Evolutionary conservation across 805 yeast species (phyloP), one percentile per base, ranked within the genome.

Genomic region (Sugiyamaella qingdaonensis): DNA sequence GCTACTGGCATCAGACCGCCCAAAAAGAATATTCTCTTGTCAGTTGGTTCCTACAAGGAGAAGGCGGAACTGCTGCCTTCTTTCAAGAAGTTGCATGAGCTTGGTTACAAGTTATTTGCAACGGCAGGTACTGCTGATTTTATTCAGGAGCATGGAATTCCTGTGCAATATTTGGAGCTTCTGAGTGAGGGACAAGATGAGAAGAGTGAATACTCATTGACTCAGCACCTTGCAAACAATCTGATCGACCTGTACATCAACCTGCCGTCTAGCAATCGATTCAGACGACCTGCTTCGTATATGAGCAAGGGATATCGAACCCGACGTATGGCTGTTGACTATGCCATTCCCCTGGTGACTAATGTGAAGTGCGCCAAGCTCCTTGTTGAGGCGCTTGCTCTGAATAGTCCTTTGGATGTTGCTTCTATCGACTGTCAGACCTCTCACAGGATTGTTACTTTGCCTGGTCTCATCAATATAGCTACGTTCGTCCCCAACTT

Each of bases 251-350:
- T 94, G 68, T 94, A 94, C 79, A 85, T 94, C 75, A 94, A 94
- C 76, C 77, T 94, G 77, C 99, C 99, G 57, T 91, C 98, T 57
- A 78, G 96, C 46, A 94, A 94, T 79, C 81, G 97, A 69, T 94
- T 88, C 84, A 87, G 99, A 71, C 88, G 99, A 74, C 99, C 99
- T 57, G 97, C 99, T 52, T 86, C 92, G 57, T 94, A 94, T 75
- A 89, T 94, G 79, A 88, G 97, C 29, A 90, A 88, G 76, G 99
- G 99, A 70, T 94, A 94, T 79, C 84, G 82, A 72, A 88, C 98
- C 45, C 95, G 99, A 80, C 94, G 99, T 78, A 88, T 94, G 98
- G 99, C 99, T 62, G 97, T 94, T 61, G 99, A 94, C 74, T 95
- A 88, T 71, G 91, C 97, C 49, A 90, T 94, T 68, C 99, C 99